Evolutionary conservation across 306 rosid species (phyloP).

Genomic region (Hippophae tibetana): DNA sequence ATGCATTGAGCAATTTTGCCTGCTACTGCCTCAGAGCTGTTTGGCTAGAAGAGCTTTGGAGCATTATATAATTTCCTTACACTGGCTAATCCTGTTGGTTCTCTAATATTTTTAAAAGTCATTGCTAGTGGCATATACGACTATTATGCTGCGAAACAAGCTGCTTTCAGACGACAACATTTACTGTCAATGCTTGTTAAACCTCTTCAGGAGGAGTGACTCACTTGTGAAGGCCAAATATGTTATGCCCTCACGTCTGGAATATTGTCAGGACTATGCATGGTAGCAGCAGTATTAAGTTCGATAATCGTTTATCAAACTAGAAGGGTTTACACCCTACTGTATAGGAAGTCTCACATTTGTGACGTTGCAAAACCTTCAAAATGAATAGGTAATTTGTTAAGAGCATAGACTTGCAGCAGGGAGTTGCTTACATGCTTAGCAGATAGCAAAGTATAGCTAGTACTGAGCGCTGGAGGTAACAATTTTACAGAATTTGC

Average conservation of each 20-base stretch:
- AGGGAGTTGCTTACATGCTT: constrained; percentile 1
- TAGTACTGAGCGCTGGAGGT: too few relatives aligned
- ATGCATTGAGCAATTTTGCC: constrained; percentile 93
- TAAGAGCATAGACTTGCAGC: constrained; percentile 2
- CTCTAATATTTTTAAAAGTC: constrained; percentile 52
- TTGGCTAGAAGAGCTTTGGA: constrained; percentile 69
- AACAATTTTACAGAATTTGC: background rate
- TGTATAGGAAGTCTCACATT: constrained; percentile 29
- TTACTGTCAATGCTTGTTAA: background rate
- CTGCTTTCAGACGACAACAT: constrained; percentile 3
- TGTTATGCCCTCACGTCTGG: constrained; percentile 58
- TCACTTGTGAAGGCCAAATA: constrained; percentile 47
- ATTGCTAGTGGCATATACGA: constrained; percentile 58
- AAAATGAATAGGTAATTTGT: constrained; percentile 1
- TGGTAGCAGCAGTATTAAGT: constrained; percentile 43
- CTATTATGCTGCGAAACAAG: constrained; percentile 56
- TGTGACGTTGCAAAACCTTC: constrained; percentile 14
- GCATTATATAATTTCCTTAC: constrained; percentile 57
- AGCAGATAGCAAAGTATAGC: too few relatives aligned
- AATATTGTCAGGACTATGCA: constrained; percentile 47
- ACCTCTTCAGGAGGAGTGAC: constrained; percentile 23
- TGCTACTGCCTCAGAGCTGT: constrained; percentile 82
- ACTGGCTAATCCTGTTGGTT: constrained; percentile 56
- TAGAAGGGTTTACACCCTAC: constrained; percentile 48
- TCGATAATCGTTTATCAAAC: constrained; percentile 38